phyloP scores from a whole-genome alignment of 768 basidiomycete genomes.

The Coprinellus aureogranulatus region DNA sequence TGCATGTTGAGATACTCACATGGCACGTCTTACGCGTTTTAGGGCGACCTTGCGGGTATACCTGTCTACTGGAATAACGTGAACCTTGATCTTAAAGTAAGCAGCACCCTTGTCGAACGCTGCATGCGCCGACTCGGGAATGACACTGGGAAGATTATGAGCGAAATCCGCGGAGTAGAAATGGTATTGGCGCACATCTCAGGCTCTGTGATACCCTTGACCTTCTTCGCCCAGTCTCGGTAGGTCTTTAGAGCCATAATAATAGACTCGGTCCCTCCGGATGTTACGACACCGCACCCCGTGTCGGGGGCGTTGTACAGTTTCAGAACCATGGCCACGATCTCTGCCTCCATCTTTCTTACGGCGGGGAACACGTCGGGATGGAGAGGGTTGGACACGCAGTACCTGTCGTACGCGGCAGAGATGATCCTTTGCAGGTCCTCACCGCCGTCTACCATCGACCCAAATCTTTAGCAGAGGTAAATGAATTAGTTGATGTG shows the following conservation, averaged over 20 bases:
- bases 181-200: constrained; percentile 72
- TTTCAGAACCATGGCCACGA: constrained; percentile 82
- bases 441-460: constrained; percentile 68
- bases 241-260: constrained; percentile 95
- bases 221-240: constrained; percentile 83
- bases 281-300: constrained; percentile 90
- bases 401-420: constrained; percentile 77
- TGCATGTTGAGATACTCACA: constrained; percentile 50
- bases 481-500: neutral
- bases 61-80: constrained; percentile 77
- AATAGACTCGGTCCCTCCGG: constrained; percentile 95
- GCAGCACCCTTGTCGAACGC: constrained; percentile 93
- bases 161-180: neutral
- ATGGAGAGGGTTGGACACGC: constrained; percentile 87
- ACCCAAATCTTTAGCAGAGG: neutral
- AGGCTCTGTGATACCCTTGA: constrained; percentile 86
- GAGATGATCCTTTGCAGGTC: constrained; percentile 78
- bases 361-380: constrained; percentile 91
- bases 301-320: constrained; percentile 84
- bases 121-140: constrained; percentile 84
- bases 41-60: constrained; percentile 77
- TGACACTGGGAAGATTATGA: constrained; percentile 48
- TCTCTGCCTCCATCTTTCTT: constrained; percentile 96
- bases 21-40: constrained; percentile 76
- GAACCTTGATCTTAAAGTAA: constrained; percentile 88